Base-by-base conservation (phyloP, 2,329 filamentous ascomycete species). In the Biscogniauxia mediterranea region DNA sequence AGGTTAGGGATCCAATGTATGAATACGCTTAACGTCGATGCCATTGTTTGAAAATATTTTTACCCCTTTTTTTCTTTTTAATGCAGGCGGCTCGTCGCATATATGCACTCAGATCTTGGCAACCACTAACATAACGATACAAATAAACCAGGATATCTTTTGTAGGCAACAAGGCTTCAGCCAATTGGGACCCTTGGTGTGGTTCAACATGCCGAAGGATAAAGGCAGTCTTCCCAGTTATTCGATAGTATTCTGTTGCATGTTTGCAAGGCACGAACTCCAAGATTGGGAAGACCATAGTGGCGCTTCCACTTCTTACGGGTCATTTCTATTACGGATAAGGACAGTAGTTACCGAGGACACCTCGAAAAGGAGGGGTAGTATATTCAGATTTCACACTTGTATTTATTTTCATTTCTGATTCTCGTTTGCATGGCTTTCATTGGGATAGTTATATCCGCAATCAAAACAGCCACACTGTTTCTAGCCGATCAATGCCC, bases 291-390 rank as follows among this genome's bases (percentile, higher is more conserved):
- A 11, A 46, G 13, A 2, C 38, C 17, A n/a, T 46, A 17, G 15
- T 21, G 8, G 9, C 21, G n/a, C 19, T 58, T 58, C 50, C 32
- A 54, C 32, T 11, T 51, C 51, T n/a, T 21, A 19, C 49, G 5
- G 17, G 13, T 25, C 25, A 42, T 46, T 59, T 59, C 25, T 19
- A 52, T 38, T 52, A 23, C 57, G 57, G 57, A n/a, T 52, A 55
- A 42, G 42, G 19, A 49, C 52, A 59, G 57, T 20, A 55, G 52
- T 51, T 21, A 19, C 23, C 21, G 17, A n/a, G 15, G 32, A 51
- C 19, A 8, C 21, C 7, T 17, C 28, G 19, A 5, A 25, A 8
- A 32, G 21, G 52, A 51, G 7, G 11, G 38, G 38, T 46, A n/a
- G 15, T 11, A 17, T n/a, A 46, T 6, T n/a, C 11, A 6, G 13